Base-by-base conservation (phyloP, 1,284 basidiomycete genomes). In the Microbotryum lychnidis-dioicae region DNA sequence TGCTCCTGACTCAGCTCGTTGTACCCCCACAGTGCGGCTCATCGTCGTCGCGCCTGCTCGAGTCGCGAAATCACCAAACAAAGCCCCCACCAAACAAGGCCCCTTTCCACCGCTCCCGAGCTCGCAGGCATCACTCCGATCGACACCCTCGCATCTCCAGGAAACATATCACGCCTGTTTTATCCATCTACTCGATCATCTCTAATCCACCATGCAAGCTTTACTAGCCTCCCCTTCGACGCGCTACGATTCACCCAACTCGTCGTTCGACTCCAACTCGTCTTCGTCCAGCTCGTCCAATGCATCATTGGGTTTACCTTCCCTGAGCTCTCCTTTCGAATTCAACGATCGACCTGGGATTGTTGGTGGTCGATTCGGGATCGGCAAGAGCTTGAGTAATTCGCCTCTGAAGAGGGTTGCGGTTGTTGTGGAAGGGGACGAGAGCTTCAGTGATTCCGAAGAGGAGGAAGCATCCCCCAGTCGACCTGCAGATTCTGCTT, bases 291-390 rank as follows among this genome's bases (percentile, higher is more conserved):
- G 58, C 8, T 56, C 61, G 6, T 48, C 65, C 7, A 50, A 47
- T 25, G 61, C 65, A 6, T 66, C 61, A 3, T 58, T 66, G 55
- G 65, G 61, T 54, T 60, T 61, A 29, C 57, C 60, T 45, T 25
- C 5, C n/a, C 25, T 47, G 10, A 21, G 25, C 54, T 14, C 29
- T 50, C 23, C 4, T 9, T n/a, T 33, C 29, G 58, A 56, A 4
- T 25, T 25, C 33, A 25, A 60, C 45, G 47, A 21, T 21, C n/a
- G 45, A n/a, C 16, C 7, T 44, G 14, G 47, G 47, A 25, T 56
- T 53, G 27, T 50, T 46, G 23, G 58, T 46, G 47, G 51, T 44
- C 54, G 46, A 27, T 16, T 47, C 9, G 16, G 25, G 7, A 37
- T 45, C 37, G 31, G 50, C 27, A 53, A 49, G 47, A 50, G 18